Conservation (phyloP, 352 stramenopile genomes). For the Phytophthora colocasiae region DNA sequence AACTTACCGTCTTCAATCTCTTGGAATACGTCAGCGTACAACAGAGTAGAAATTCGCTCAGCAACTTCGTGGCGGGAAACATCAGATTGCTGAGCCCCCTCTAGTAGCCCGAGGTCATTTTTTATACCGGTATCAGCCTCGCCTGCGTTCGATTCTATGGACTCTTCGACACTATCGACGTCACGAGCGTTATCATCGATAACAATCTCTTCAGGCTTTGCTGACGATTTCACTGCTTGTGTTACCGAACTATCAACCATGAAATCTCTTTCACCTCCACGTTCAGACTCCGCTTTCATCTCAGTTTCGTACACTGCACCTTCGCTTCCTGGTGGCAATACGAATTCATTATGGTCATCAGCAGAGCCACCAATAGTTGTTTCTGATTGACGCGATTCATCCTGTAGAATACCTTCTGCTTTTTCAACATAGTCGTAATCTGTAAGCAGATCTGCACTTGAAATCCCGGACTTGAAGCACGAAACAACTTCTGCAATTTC, state of each 20-base stretch:
- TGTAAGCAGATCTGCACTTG: slow-evolving; percentile 10
- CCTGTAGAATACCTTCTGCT: slow-evolving; percentile 6
- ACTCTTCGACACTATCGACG: background rate
- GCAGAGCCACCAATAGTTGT: background rate
- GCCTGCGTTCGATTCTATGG: background rate
- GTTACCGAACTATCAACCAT: background rate
- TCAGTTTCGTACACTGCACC: background rate
- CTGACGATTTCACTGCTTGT: background rate
- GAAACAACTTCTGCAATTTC: slow-evolving; percentile 29
- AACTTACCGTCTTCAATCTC: slow-evolving; percentile 26
- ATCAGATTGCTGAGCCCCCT: background rate
- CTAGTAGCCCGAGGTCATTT: background rate
- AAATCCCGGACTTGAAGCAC: background rate
- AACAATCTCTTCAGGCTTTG: background rate
- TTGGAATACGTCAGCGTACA: slow-evolving; percentile 35
- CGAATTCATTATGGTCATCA: background rate
- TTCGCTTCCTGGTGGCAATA: background rate
- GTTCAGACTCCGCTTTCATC: background rate
- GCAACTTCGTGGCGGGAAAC: slow-evolving; percentile 1
- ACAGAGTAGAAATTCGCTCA: slow-evolving; percentile 27
- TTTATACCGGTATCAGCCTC: background rate
- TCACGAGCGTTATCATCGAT: background rate
- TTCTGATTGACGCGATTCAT: background rate
- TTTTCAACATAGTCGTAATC: slow-evolving; percentile 30
- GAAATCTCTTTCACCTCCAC: background rate